These are phyloP conservation scores for Claviceps africana DNA, from an alignment of 2,329 filamentous ascomycete genomes.

Conservation along the genomic window DNA sequence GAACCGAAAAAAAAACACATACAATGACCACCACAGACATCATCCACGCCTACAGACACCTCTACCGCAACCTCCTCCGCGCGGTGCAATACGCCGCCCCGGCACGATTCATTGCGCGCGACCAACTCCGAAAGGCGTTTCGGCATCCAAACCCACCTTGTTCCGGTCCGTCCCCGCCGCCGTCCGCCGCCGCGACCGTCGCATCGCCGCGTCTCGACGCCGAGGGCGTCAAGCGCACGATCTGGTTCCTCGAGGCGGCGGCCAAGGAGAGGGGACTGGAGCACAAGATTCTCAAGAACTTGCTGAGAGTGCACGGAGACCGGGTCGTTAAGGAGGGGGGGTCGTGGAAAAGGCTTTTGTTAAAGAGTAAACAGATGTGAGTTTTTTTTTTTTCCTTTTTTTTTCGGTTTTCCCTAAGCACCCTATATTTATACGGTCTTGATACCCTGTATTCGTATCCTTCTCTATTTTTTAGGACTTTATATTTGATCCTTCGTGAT, in stretches of 20 bases:
- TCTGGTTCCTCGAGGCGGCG: constrained; percentile 57
- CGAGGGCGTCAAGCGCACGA: constrained; percentile 45
- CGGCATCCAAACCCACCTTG: too few species aligned
- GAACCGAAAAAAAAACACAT: not conserved
- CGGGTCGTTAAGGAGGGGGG: constrained; percentile 5
- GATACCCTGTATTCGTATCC: too few species aligned
- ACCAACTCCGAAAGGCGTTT: constrained; percentile 47
- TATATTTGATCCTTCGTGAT: too few species aligned
- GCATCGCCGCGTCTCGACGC: constrained; percentile 24
- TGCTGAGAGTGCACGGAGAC: constrained; percentile 29
- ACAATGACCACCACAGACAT: constrained; percentile 26
- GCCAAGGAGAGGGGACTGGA: constrained; percentile 50
- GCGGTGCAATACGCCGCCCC: constrained; percentile 61
- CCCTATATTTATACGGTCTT: too few species aligned
- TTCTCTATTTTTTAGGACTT: not conserved
- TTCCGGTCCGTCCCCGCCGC: too few species aligned
- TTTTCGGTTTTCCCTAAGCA: not conserved
- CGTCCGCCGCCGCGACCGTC: constrained; percentile 11
- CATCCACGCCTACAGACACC: constrained; percentile 52
- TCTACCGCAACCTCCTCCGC: constrained; percentile 52
- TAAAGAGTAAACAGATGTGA: constrained; percentile 13
- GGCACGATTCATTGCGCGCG: constrained; percentile 46
- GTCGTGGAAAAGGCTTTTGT: constrained; percentile 10
- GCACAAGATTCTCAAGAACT: constrained; percentile 57
- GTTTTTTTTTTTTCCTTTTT: constrained; percentile 4